Conservation (phyloP, 2,329 filamentous ascomycete genomes). For the Ceratocystis destructans region DNA sequence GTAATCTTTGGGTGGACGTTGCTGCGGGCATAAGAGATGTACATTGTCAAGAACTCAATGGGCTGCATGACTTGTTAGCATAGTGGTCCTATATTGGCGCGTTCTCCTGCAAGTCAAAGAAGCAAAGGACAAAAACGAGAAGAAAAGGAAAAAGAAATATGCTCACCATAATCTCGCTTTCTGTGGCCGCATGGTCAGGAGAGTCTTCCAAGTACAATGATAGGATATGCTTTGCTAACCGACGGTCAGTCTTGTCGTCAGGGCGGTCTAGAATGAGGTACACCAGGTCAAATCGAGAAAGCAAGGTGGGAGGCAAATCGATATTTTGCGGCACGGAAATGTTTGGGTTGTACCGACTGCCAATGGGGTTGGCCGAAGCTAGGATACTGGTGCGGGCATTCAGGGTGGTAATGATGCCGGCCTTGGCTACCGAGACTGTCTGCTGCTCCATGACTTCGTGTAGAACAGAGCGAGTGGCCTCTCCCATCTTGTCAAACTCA, state of each 20-base stretch:
- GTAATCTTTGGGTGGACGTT: constrained; percentile 75
- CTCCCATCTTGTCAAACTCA: constrained; percentile 79
- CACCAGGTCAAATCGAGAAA: constrained; percentile 92
- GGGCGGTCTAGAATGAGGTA: constrained; percentile 92
- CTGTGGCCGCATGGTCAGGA: constrained; percentile 65
- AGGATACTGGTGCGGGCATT: constrained; percentile 93
- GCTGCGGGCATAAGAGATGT: constrained; percentile 89
- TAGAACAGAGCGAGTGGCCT: constrained; percentile 62
- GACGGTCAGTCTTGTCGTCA: constrained; percentile 78
- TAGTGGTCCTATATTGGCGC: background rate
- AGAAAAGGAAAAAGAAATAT: background rate
- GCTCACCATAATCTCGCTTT: constrained; percentile 67
- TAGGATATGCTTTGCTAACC: constrained; percentile 80
- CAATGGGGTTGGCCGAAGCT: constrained; percentile 93
- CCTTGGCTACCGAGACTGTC: constrained; percentile 74
- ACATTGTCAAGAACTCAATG: constrained; percentile 87
- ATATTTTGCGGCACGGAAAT: constrained; percentile 96
- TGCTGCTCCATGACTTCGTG: constrained; percentile 86
- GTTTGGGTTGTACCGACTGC: constrained; percentile 93
- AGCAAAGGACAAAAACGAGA: background rate
- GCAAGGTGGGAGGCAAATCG: constrained; percentile 82
- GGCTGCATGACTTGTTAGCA: constrained; percentile 38
- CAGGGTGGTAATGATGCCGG: constrained; percentile 89
- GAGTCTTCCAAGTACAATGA: constrained; percentile 95
- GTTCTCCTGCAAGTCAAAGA: too few species aligned